phyloP scores from a whole-genome alignment of 1,139 yeast genomes.

The Lodderomyces pseudojiufengensis region DNA sequence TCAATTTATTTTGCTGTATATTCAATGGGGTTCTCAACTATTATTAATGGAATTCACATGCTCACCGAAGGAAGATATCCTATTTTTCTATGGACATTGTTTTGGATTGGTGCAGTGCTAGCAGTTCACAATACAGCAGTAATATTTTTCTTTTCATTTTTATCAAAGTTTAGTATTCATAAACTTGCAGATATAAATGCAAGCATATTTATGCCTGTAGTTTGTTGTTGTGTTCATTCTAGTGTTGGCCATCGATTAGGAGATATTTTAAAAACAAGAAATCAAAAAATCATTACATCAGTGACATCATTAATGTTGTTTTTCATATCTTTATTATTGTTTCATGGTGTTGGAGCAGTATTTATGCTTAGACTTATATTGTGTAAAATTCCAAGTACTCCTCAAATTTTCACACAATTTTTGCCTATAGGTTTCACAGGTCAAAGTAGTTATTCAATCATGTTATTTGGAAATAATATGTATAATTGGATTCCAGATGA shows the following conservation, averaged over 20 bases:
- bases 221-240: constrained; percentile 12
- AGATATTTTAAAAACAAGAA: constrained; percentile 7
- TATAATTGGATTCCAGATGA: constrained; percentile 17
- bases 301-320: constrained; percentile 10
- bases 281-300: constrained; percentile 10
- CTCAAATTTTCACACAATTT: constrained; percentile 16
- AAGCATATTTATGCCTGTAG: constrained; percentile 11
- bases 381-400: constrained; percentile 10
- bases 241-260: constrained; percentile 13
- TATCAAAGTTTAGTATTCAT: constrained; percentile 11
- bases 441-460: constrained; percentile 70
- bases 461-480: constrained; percentile 49
- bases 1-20: constrained; percentile 69
- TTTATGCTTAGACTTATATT: constrained; percentile 9
- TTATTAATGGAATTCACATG: constrained; percentile 47
- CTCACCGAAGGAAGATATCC: constrained; percentile 28
- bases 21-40: constrained; percentile 71
- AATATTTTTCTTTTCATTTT: constrained; percentile 13
- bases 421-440: constrained; percentile 49
- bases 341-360: constrained; percentile 12
- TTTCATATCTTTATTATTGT: constrained; percentile 9
- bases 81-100: constrained; percentile 13
- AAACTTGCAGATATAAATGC: constrained; percentile 10
- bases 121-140: constrained; percentile 12
- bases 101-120: constrained; percentile 14